Evolutionary conservation across 2,329 filamentous ascomycete genomes (phyloP), one percentile per base, ranked within the genome.

Genomic region (Phoma sp.): DNA sequence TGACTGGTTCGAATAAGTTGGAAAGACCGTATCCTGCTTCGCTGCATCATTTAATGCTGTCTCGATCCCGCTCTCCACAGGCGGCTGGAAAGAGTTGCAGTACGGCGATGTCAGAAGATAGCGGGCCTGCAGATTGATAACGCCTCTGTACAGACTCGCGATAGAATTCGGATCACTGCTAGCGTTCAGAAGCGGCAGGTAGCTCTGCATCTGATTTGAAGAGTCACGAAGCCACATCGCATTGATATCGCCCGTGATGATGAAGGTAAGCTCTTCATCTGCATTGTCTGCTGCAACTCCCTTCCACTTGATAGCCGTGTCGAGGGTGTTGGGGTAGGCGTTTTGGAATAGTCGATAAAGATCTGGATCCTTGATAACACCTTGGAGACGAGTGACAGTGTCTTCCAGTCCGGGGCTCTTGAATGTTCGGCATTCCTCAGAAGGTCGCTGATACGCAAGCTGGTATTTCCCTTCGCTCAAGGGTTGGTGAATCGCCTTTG

Each of bases 241-340:
- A 55, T 82, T 79, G 68, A 85, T 85, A 61, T 84, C 82, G 43
- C 83, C 82, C 0, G 82, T 85, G 53, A 85, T 85, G 58, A 85
- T 65, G 60, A 84, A 85, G 4, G 83, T 82, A 55, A 88, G 75
- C 71, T 90, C 88, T 70, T 90, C 86, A 1, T 82, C 80, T 0
- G 80, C 71, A 61, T 84, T 80, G 54, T 84, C 79, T 30, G 79
- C 80, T 0, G 84, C 79, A 46, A 78, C 76, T 2, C 89, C 89
- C 49, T 82, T 85, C 88, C 87, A 91, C 57, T 81, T 81, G 37
- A 91, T 82, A 0, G 88, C 88, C 0, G 88, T 91, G 66, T 91
- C 89, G 9, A 92, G 78, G 0, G 88, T 90, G 71, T 90, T 92
- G 0, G 89, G 89, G 68, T 86, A 91, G 1, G 86, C 79, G 69